Evolutionary conservation across 345 rosid genomes (phyloP), one percentile per base, ranked within the genome.

Genomic region (Murraya koenigii): DNA sequence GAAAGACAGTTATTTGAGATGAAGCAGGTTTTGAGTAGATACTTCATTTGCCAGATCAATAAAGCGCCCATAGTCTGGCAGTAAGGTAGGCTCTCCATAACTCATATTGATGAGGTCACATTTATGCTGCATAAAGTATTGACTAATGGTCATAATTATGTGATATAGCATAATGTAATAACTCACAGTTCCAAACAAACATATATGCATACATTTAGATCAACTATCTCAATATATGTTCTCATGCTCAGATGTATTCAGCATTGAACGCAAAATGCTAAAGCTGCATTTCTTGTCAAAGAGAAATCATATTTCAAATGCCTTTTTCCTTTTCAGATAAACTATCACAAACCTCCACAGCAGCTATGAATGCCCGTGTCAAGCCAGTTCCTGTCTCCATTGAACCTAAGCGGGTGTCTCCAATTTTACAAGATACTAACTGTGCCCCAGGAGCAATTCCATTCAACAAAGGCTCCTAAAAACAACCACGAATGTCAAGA

Each of bases 401-500:
- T 69, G 98, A 95, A 67, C 92, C 99, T 77, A 95, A 81, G 77
- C 99, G 94, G 3, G 97, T 83, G 77, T 93, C 99, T 72, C 99
- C 99, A 84, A 95, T 95, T 92, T 95, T 95, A 82, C 99, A 95
- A 75, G 99, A 95, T 87, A 95, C 90, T 76, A 95, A 62, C 55
- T 95, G 99, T 60, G 99, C 99, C 74, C 99, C 99, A 71, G 99
- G 99, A 75, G 99, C 98, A 82, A 95, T 82, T 75, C 99, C 99
- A 85, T 95, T 95, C 82, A 95, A 77, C 80, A 95, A 87, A 67
- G 93, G 89, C 87, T 93, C 99, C 99, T 95, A 82, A 66, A 67
- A 83, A 72, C 61, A 68, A 78, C 69, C 55, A 77, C 30, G 66
- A 49, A 81, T 33, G 32, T 74, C 74, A 76, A 60, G 61, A 74